phyloP scores from a whole-genome alignment of 2,329 filamentous ascomycete genomes.

The Ceratocystis colombiana region DNA sequence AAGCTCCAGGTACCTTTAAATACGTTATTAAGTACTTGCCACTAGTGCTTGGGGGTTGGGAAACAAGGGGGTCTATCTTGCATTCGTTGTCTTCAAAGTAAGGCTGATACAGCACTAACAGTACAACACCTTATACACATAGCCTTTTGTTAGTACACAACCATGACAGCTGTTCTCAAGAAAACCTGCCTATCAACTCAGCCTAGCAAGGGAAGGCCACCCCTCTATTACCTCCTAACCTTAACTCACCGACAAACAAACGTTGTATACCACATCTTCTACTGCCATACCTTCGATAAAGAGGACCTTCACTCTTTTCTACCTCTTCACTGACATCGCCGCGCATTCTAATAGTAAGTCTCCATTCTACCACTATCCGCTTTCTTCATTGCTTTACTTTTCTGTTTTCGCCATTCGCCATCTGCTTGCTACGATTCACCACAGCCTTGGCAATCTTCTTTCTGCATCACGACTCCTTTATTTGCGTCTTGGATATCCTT shows the following conservation, averaged over 20 bases:
- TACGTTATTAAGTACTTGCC: conserved; percentile 2
- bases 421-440: conserved; percentile 13
- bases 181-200: not conserved
- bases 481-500: conserved; percentile 4
- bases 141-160: conserved; percentile 19
- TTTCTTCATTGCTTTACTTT: not conserved
- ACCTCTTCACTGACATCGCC: conserved; percentile 19
- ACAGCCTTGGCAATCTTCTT: not conserved
- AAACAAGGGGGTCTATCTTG: conserved; percentile 20
- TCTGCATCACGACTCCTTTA: not conserved
- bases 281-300: conserved; percentile 24
- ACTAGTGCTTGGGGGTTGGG: conserved; percentile 23
- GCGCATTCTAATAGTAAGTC: conserved; percentile 24
- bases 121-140: too few relatives aligned
- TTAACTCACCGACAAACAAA: conserved; percentile 26
- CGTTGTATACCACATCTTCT: conserved; percentile 24
- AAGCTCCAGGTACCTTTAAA: not conserved
- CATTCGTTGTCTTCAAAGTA: not conserved
- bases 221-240: conserved; percentile 15
- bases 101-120: conserved; percentile 20
- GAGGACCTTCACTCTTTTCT: conserved; percentile 25
- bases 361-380: not conserved
- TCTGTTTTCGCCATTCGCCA: not conserved
- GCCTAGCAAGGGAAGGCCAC: conserved; percentile 7
- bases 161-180: conserved; percentile 18